Evolutionary conservation across 176 grass and related monocot genomes (phyloP).

Genomic region (Thalia dealbata): DNA sequence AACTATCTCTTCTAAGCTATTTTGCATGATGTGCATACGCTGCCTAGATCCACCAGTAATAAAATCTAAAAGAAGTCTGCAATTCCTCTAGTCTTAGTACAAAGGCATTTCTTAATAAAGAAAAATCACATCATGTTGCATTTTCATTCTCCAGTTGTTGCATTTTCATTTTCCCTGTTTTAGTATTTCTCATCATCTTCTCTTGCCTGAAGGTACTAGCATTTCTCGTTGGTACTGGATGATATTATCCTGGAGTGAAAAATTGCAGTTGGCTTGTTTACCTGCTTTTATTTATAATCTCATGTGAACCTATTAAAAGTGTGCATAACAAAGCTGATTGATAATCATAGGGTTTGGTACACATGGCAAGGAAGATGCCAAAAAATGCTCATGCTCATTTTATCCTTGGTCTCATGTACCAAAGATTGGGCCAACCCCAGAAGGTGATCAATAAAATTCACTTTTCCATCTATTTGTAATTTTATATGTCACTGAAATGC

Average conservation of each 20-base stretch:
- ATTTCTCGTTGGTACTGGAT: not conserved
- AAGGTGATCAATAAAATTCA: conserved; percentile 47
- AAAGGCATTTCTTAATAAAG: not conserved
- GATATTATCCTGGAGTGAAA: not conserved
- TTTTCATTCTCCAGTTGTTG: too few relatives aligned
- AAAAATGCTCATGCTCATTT: conserved; percentile 97
- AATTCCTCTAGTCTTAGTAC: not conserved
- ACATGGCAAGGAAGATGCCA: conserved; percentile 76
- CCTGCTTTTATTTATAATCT: not conserved
- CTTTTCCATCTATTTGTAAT: conserved; percentile 6
- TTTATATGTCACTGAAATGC: conserved; percentile 14
- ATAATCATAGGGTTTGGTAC: conserved; percentile 65
- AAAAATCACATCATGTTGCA: not conserved
- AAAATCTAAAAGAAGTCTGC: not conserved
- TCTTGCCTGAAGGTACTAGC: not conserved
- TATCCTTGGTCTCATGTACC: conserved; percentile 95
- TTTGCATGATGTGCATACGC: too few relatives aligned
- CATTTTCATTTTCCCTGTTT: too few relatives aligned
- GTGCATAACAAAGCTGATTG: not conserved
- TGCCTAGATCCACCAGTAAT: not conserved
- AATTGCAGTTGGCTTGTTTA: not conserved
- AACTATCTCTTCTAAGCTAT: not conserved
- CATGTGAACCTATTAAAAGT: not conserved
- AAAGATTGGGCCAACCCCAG: conserved; percentile 93
- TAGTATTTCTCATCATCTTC: too few relatives aligned